These are phyloP conservation scores for Aspergillus brasiliensis DNA, from an alignment of 2,329 filamentous ascomycete species.

Conservation along the genomic window DNA sequence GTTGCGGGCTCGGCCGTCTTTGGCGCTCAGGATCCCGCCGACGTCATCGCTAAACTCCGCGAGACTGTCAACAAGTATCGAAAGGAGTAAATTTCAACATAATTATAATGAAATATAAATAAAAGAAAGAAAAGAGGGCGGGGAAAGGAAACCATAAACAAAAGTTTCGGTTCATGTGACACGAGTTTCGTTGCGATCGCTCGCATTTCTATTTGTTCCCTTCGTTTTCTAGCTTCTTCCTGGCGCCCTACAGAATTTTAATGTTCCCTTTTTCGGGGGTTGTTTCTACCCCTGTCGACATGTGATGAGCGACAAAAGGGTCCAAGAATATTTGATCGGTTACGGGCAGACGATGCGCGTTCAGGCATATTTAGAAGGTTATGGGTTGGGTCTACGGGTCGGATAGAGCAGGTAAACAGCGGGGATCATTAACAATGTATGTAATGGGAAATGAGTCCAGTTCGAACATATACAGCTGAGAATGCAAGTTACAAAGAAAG, in stretches of 20 bases:
- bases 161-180: slow-evolving; percentile 7
- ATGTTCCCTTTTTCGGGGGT: neutral
- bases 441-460: neutral
- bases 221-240: neutral
- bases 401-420: neutral
- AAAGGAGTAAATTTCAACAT: slow-evolving; percentile 15
- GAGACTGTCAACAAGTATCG: slow-evolving; percentile 71
- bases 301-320: neutral
- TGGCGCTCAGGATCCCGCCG: slow-evolving; percentile 81
- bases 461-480: slow-evolving; percentile 5
- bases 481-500: slow-evolving; percentile 5
- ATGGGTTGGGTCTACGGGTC: neutral
- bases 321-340: neutral
- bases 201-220: neutral
- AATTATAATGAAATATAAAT: neutral
- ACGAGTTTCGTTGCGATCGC: slow-evolving; percentile 1
- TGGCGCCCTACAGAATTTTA: neutral
- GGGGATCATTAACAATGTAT: neutral
- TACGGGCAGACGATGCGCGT: neutral
- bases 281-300: neutral
- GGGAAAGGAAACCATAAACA: neutral
- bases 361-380: neutral
- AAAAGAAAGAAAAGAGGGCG: neutral
- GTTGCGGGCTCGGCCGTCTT: slow-evolving; percentile 96
- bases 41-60: slow-evolving; percentile 81